Evolutionary conservation across 2,329 filamentous ascomycete genomes (phyloP), one percentile per base, ranked within the genome.

Genomic region (Aspergillus sp.): DNA sequence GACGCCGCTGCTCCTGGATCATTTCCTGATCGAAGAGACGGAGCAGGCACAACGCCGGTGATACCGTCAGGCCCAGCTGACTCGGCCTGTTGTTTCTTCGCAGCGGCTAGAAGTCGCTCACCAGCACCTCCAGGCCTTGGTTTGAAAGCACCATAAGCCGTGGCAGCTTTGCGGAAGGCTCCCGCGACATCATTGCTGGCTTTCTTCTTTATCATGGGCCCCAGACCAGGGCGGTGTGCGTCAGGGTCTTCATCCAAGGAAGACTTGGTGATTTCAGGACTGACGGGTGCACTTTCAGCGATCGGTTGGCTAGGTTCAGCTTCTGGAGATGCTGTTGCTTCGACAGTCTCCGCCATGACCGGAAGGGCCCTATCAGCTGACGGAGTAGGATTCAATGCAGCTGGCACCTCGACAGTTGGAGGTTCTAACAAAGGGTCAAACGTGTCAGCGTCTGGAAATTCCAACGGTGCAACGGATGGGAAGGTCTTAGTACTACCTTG

Each of bases 191-290:
- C 70, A n/a, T 79, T 81, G 56, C 82, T 85, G 1, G 85, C 86
- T 66, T 89, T 90, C 57, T 87, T 84, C 71, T 90, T 93, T 63
- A 96, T 87, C 92, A 96, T 96, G 2, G 91, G 90, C 0, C 90
- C 90, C 6, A 95, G 79, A 1, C 90, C 91, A 16, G 90, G 90
- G n/a, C 89, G 78, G 59, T 80, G 76, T 26, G 72, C 69, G 42
- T 80, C 79, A 24, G 81, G 80, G 71, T 62, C 74, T 70, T 72
- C 78, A 79, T 68, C 71, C 10, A 72, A 54, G 13, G 62, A 54
- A 14, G 56, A 47, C 14, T 56, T 52, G 14, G 52, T 20, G n/a
- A 46, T 41, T 16, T 59, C 58, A 2, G 59, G 45, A 47, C 53
- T 55, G n/a, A 36, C 30, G 13, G 53, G 47, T 33, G 53, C 45